Evolutionary conservation across 306 rosid species (phyloP), one percentile per base, ranked within the genome.

Genomic region (Fagus crenata): DNA sequence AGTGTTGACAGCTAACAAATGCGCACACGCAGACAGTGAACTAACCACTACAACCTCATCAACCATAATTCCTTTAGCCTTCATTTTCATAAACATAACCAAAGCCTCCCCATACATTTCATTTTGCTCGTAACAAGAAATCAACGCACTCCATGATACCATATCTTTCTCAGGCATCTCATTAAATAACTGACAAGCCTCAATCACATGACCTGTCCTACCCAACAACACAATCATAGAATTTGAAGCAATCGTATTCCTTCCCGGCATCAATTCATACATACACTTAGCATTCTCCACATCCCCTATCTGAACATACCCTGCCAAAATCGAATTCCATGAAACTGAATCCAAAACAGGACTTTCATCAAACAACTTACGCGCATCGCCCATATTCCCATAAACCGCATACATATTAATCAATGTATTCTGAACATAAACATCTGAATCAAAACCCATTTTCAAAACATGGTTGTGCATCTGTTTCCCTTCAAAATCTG

Each of bases 31-130:
- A 33, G 94, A 85, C 64, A 90, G 76, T 77, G 78, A 85, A 76
- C 90, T 93, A 64, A 89, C 85, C 67, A 80, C 80, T 72, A 88
- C 98, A 73, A 90, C 92, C 89, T 93, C 96, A 83, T 93, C 98
- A 80, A 93, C 88, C 82, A 73, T 22, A 54, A 93, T 58, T 76
- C 87, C 86, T 53, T 79, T 42, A 11, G 60, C 81, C 73, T 49
- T 78, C 94, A 90, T 93, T 75, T 77, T 61, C 71, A 67, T 71
- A 72, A 93, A 91, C 90, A 85, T 73, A 76, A 1, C 83, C 85
- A 93, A 78, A 18, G 93, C 92, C 53, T 87, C 93, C 78, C 78
- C 87, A 39, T 53, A 77, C 89, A 86, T 85, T 59, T 73, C 89
- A 84, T 90, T 93, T 71, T 87, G 89, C 76, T 89, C 91, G 71